Base-by-base conservation (phyloP, 176 grass and related monocot genomes). In the Carex pumila region DNA sequence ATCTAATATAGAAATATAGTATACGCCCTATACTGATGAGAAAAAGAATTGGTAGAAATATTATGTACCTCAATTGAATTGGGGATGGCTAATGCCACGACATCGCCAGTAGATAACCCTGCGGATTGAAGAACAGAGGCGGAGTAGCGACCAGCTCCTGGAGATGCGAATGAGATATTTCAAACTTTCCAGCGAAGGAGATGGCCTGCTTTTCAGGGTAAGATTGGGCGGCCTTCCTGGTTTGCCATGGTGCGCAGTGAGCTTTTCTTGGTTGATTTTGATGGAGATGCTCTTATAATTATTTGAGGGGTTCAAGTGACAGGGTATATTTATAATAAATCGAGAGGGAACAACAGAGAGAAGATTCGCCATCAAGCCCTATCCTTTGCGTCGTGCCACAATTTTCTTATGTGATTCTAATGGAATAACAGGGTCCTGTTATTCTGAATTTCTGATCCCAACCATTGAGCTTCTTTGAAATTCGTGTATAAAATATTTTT, bases 31-130 rank as follows among this genome's bases (percentile, higher is more conserved):
- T 32, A n/a, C n/a, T 32, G 2, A 32, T 32, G 2, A 32, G 32
- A 57, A 31, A 11, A 39, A 25, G 5, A 18, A 63, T 39, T 76
- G 55, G 29, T 61, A 50, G 13, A 25, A 49, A 37, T 7, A 11
- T 63, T 43, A 47, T 39, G 10, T 57, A 87, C 91, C 89, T 98
- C 96, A 71, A 91, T 32, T 50, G 96, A 95, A 84, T 95, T 99
- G 64, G 93, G 93, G 86, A 99, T 93, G 58, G 77, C 21, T 60
- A 99, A 85, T 14, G 93, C 91, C 60, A 99, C 88, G 50, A 88
- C 88, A 57, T 92, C 86, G 0, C 91, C 93, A 0, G 87, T 80
- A 18, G 82, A 83, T 30, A 94, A 7, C 0, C 89, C 92, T 2
- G 65, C 81, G 2, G 69, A 71, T 14, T 56, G 77, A 19, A 94